These are phyloP conservation scores for Eimeria acervulina DNA, from an alignment of 169 alveolate genomes.

Conservation along the genomic window DNA sequence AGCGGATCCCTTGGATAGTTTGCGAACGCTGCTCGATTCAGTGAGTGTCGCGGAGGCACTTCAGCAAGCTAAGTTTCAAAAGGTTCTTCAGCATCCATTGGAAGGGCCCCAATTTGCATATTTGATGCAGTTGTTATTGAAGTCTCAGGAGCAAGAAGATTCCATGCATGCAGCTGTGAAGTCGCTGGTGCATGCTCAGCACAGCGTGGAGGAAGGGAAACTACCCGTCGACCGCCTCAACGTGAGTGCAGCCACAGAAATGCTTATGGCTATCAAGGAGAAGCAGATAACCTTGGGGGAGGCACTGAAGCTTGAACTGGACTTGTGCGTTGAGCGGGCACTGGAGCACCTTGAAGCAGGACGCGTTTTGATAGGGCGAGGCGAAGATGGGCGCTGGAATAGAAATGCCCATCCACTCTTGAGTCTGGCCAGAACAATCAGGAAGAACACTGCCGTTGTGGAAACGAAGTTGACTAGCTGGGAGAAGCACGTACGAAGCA, in stretches of 20 bases:
- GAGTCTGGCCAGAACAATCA: not conserved
- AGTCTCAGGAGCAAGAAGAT: not conserved
- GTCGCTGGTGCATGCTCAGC: not conserved
- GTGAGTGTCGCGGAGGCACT: not conserved
- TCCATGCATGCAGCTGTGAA: not conserved
- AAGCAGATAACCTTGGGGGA: constrained; percentile 11
- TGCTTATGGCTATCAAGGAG: not conserved
- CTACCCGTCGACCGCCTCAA: not conserved
- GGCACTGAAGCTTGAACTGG: constrained; percentile 27
- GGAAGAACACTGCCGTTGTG: not conserved
- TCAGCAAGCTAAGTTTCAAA: not conserved
- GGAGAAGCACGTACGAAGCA: not conserved
- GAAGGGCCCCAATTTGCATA: not conserved
- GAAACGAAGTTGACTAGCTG: not conserved
- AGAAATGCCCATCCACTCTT: not conserved
- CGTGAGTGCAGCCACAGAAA: not conserved
- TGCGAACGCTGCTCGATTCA: not conserved
- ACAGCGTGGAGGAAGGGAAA: not conserved
- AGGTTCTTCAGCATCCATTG: not conserved
- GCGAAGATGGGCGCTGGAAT: not conserved
- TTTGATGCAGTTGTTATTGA: not conserved
- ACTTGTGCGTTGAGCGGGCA: constrained; percentile 8
- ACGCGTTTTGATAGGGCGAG: not conserved
- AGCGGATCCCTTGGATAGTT: not conserved
- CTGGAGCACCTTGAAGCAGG: constrained; percentile 22